Conservation (phyloP, 2,329 filamentous ascomycete genomes). For the Neonectria coccinea region DNA sequence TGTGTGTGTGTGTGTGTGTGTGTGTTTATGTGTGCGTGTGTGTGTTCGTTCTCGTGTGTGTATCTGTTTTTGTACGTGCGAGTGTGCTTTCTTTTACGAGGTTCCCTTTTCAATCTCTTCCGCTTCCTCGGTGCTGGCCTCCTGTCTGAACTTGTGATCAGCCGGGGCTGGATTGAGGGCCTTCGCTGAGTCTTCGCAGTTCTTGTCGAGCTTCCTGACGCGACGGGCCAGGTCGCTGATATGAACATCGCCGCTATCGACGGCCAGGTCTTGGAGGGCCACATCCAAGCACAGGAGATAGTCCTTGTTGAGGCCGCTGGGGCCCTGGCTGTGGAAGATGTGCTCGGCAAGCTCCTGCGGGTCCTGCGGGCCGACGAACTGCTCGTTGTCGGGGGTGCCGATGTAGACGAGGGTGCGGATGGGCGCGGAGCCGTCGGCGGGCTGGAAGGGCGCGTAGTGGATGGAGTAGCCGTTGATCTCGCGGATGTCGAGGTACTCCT, state of each 20-base stretch:
- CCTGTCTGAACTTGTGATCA: slow-evolving; percentile 39
- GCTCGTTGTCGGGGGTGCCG: slow-evolving; percentile 90
- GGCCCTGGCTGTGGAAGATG: slow-evolving; percentile 80
- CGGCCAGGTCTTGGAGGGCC: slow-evolving; percentile 77
- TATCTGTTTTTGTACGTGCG: slow-evolving; percentile 3
- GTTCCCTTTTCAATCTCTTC: slow-evolving; percentile 47
- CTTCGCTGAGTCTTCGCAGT: slow-evolving; percentile 26
- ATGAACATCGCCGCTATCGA: slow-evolving; percentile 85
- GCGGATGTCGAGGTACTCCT: slow-evolving; percentile 91
- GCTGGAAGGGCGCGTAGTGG: slow-evolving; percentile 86
- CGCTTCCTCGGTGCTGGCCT: slow-evolving; percentile 45
- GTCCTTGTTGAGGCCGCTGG: slow-evolving; percentile 90
- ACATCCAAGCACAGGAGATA: slow-evolving; percentile 86
- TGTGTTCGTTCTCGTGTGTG: slow-evolving; percentile 4
- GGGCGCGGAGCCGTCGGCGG: slow-evolving; percentile 52
- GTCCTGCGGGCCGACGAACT: slow-evolving; percentile 89
- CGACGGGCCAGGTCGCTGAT: slow-evolving; percentile 83
- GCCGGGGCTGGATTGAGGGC: slow-evolving; percentile 25
- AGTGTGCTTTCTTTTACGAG: slow-evolving; percentile 18
- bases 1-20: slow-evolving; percentile 21
- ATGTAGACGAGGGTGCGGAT: slow-evolving; percentile 85
- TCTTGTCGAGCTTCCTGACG: slow-evolving; percentile 69
- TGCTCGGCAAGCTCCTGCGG: slow-evolving; percentile 82
- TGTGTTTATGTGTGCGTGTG: slow-evolving; percentile 21
- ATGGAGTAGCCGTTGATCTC: slow-evolving; percentile 98